Base-by-base conservation (phyloP, 345 rosid genomes). In the Kandelia obovata region DNA sequence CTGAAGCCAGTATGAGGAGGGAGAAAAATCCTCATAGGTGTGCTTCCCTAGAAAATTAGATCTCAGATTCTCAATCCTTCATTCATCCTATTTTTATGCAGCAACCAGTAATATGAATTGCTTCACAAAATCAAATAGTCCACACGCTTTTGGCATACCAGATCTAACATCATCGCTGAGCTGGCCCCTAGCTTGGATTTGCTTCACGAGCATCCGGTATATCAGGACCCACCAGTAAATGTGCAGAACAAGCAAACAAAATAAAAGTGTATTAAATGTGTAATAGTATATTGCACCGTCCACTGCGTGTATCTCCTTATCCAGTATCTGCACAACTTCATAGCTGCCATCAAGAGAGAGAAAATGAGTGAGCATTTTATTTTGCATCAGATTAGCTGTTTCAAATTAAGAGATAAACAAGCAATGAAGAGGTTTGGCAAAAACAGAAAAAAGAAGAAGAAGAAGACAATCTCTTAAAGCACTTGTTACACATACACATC, bases 151-250 rank as follows among this genome's bases (percentile, higher is more conserved):
- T 63, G 16, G 34, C 73, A 39, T 72, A 77, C 80, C 80, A 28
- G 80, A 77, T 37, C 80, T 76, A 58, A 77, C 80, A 72, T 77
- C 80, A 23, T 77, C 80, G 31, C 80, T 72, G 0, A 77, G 72
- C 66, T 77, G 73, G 19, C 80, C 80, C 58, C 73, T 67, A 21
- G 80, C 76, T 69, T 77, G 77, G 60, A 77, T 72, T 77, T 77
- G 80, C 77, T 72, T 77, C 11, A 65, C 71, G n/a, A 77, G 80
- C 80, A 77, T 77, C 77, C 77, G 76, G 26, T 68, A 77, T 21
- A 77, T 77, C 58, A 77, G 66, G 70, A 77, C 77, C 80, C 80
- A 77, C 80, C 80, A 77, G 66, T 72, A 77, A 62, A 77, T 64
- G 65, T 77, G 77, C 23, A 77, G 80, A 63, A 72, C 71, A 39